Evolutionary conservation across 1,139 yeast species (phyloP), one percentile per base, ranked within the genome.

Genomic region (Geotrichum carabidarum): DNA sequence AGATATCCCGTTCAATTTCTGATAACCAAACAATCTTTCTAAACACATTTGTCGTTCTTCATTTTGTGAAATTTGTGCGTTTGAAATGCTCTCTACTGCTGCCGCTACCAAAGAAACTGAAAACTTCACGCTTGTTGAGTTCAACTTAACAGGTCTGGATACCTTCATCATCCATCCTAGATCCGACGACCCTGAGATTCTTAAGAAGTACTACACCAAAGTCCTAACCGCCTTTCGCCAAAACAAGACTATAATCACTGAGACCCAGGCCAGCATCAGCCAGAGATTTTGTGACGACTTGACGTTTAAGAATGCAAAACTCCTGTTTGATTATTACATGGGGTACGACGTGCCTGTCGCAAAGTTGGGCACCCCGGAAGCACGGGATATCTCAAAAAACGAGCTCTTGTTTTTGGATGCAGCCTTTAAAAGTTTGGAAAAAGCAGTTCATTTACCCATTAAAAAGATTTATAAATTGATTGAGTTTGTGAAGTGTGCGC

Each of bases 151-250:
- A 22, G 27, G 5, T 3, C 27, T 22, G 4, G 27, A 22, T 5
- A 22, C 3, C 27, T 22, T 22, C 5, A 22, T 22, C 27, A 22
- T 22, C 27, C 27, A 22, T 22, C 27, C 27, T 3, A 22, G 12
- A 40, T 81, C 83, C 38, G 38, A 35, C n/a, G 6, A 14, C 38
- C 14, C n/a, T 35, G 14, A 14, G 4, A 35, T 35, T 35, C 38
- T 35, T 5, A 22, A 35, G n/a, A 14, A 35, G 6, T 35, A 35
- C 38, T 35, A 35, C 6, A 35, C 38, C 14, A 12, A 14, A 12
- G 4, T 35, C n/a, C n/a, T 35, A 4, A 14, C n/a, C 4, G n/a
- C 38, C 6, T 35, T 35, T 35, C 14, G 38, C 14, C n/a, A 35
- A 35, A 14, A 14, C n/a, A 14, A 35, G 38, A 3, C 14, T 35